Conservation (phyloP, 2,329 filamentous ascomycete genomes). For the Phyllosticta citrichinensis region DNA sequence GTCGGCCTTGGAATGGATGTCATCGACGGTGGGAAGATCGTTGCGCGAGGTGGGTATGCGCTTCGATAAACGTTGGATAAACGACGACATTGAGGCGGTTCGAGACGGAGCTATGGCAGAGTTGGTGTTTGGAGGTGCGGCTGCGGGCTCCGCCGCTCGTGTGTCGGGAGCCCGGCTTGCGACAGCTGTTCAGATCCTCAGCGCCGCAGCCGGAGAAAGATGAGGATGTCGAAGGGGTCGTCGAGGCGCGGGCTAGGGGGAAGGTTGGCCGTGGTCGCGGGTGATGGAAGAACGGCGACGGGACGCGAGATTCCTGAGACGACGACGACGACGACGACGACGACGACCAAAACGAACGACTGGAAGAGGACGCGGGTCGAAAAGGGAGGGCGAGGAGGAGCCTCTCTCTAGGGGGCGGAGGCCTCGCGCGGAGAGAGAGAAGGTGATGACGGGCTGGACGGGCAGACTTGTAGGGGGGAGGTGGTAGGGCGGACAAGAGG, state of each 20-base stretch:
- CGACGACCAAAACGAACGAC: constrained; percentile 6
- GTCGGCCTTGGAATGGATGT: constrained; percentile 32
- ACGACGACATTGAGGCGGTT: constrained; percentile 32
- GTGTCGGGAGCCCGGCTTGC: constrained; percentile 11
- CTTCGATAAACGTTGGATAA: constrained; percentile 34
- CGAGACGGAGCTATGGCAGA: constrained; percentile 3
- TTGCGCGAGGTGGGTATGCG: constrained; percentile 35
- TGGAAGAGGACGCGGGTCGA: neutral
- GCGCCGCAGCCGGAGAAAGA: neutral
- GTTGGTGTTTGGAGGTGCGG: neutral
- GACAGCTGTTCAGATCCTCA: neutral
- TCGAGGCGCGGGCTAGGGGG: neutral
- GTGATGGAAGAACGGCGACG: neutral
- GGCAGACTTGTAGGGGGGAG: neutral
- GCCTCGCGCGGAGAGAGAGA: neutral
- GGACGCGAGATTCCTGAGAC: constrained; percentile 3
- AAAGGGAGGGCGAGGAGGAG: neutral
- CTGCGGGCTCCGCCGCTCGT: constrained; percentile 11
- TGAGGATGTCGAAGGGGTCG: neutral
- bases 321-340: neutral
- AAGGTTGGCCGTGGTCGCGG: neutral
- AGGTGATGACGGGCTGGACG: neutral
- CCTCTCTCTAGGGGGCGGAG: neutral
- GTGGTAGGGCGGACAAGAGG: neutral
- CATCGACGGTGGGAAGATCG: constrained; percentile 33